A percentile compares a stretch with the other conserved stretches of the same genome.
phyloP scores from a whole-genome alignment of 805 yeast genomes.

The Monosporozyma siamensis region DNA sequence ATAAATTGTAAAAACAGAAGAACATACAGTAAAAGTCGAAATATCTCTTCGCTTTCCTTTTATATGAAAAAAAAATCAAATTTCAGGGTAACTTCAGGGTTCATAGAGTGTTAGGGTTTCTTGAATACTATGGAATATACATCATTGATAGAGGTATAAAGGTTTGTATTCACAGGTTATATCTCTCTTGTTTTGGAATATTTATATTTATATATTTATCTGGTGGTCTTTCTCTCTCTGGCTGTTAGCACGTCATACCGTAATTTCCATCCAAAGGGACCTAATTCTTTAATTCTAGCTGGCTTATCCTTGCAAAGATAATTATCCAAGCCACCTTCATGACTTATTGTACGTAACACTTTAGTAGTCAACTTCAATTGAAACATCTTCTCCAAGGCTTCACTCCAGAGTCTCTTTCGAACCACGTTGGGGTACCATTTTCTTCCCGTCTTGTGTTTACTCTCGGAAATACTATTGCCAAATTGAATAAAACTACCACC shows the following conservation, averaged over 20 bases:
- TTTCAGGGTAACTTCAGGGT: background rate
- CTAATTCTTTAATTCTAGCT: conserved; percentile 86
- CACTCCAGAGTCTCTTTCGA: conserved; percentile 74
- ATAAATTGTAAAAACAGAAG: background rate
- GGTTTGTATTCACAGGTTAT: background rate
- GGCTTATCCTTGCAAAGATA: conserved; percentile 80
- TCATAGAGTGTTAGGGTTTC: background rate
- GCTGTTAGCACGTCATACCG: conserved; percentile 57
- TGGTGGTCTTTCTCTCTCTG: background rate
- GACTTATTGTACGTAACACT: conserved; percentile 77
- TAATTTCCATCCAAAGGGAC: conserved; percentile 85
- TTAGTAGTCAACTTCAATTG: conserved; percentile 61
- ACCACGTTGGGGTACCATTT: conserved; percentile 82
- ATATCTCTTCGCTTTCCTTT: background rate
- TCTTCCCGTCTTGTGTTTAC: conserved; percentile 59
- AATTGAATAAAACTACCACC: conserved; percentile 79
- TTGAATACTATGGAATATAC: background rate
- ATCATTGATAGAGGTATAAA: too few species aligned
- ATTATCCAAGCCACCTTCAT: conserved; percentile 91
- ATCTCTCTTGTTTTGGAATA: too few species aligned
- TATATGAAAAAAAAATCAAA: background rate
- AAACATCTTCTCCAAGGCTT: conserved; percentile 50
- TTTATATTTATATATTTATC: conserved; percentile 15
- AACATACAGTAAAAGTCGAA: background rate
- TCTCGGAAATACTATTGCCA: conserved; percentile 73